phyloP scores from a whole-genome alignment of 2,329 filamentous ascomycete genomes.

The Claviceps africana region DNA sequence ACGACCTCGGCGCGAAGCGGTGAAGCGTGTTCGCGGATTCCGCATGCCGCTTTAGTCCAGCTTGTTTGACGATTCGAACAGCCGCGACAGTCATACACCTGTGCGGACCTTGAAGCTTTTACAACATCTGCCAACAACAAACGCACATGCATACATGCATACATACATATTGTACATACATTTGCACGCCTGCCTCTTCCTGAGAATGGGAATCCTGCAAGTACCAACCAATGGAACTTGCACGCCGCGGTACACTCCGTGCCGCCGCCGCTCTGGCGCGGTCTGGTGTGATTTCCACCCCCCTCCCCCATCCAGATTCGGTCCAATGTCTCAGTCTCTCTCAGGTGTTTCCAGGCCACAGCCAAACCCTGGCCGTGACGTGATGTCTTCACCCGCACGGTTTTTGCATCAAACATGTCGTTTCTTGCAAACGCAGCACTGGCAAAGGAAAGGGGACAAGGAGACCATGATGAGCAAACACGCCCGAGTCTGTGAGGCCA shows the following conservation, averaged over 20 bases:
- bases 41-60: background rate
- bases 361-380: background rate
- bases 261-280: background rate
- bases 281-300: too few species aligned
- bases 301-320: background rate
- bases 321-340: background rate
- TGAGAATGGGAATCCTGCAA: background rate
- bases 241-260: background rate
- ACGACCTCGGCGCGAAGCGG: background rate
- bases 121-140: background rate
- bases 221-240: background rate
- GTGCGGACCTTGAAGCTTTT: background rate
- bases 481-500: background rate
- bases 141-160: background rate
- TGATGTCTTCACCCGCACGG: background rate
- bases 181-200: background rate
- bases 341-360: too few species aligned
- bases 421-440: too few species aligned
- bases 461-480: background rate
- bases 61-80: background rate
- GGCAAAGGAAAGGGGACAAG: background rate
- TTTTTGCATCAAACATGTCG: background rate
- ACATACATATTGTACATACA: background rate
- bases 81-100: background rate
- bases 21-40: background rate